Evolutionary conservation across 164 flowering plant genomes (phyloP), one percentile per base, ranked within the genome.

Genomic region (Liriodendron chinense): DNA sequence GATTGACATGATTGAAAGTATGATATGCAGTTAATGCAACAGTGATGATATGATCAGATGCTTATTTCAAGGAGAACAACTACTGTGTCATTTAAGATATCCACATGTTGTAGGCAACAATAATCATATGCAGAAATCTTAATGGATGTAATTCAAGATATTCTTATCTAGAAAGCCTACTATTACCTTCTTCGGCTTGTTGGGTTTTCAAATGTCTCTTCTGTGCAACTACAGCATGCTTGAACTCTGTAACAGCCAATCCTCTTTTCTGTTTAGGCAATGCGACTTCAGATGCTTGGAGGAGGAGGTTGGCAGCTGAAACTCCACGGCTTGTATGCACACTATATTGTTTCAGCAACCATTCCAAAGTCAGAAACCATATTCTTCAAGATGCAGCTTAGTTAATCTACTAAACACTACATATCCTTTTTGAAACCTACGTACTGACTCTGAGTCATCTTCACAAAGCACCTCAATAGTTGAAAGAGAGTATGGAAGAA

Each of bases 191-290:
- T 80, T 81, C 87, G 69, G 82, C 87, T 59, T 82, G 74, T 25
- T 56, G 83, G 8, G 78, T 21, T 81, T 90, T 92, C 49, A 20
- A n/a, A 50, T 83, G 89, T 80, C 94, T 89, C 82, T 91, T 93
- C 26, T 79, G 80, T 66, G 92, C 90, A 74, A 95, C 83, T 70
- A 82, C 88, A 9, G 96, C 96, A 65, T 87, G 93, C 84, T 91
- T 93, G 78, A 83, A 90, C 73, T 91, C 97, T 7, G 84, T 78
- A 9, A 79, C 82, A 14, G 92, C 94, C 81, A 86, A 61, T 23
- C 71, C 82, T 75, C 73, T 87, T 79, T 87, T 93, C 84, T 92
- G 96, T 85, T 87, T 93, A 9, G 94, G 98, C 73, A 95, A 79
- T 13, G 79, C 86, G 53, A 81, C 89, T 74, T 92, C 98, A 26